phyloP scores from a whole-genome alignment of 2,329 filamentous ascomycete genomes.

The Plenodomus biglobosus region DNA sequence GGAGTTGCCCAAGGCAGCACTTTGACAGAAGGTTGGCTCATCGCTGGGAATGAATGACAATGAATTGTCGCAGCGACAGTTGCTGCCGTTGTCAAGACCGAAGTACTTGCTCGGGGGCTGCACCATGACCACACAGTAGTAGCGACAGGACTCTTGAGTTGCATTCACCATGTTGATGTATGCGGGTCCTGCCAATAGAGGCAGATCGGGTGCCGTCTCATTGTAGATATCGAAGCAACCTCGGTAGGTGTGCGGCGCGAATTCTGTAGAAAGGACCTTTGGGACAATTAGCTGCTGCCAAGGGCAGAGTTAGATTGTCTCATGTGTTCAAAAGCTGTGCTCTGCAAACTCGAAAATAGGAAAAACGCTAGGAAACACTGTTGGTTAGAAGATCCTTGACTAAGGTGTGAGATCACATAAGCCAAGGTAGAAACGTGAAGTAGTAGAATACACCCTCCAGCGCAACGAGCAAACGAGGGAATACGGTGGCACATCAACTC shows the following conservation, averaged over 20 bases:
- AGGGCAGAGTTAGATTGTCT: not conserved
- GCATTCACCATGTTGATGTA: no score
- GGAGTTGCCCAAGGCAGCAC: not conserved
- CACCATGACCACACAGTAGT: not conserved
- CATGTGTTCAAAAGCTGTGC: not conserved
- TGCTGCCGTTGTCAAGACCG: not conserved
- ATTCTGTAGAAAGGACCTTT: not conserved
- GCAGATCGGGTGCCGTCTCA: not conserved
- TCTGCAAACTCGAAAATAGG: not conserved
- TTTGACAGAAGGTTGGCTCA: not conserved
- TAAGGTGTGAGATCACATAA: not conserved
- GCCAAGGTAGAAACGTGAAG: not conserved
- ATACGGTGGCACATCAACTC: not conserved
- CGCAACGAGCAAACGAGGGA: not conserved
- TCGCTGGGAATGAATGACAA: not conserved
- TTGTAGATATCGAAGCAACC: not conserved
- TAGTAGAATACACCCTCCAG: not conserved
- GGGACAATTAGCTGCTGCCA: not conserved
- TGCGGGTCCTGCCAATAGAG: no score
- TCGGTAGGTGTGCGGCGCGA: not conserved
- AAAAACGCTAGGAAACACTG: not conserved
- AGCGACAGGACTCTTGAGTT: not conserved
- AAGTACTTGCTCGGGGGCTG: not conserved
- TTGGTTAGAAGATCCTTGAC: not conserved
- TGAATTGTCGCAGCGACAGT: not conserved